Conservation (phyloP, 257 asterid species). For the Linderniella brevidens region DNA sequence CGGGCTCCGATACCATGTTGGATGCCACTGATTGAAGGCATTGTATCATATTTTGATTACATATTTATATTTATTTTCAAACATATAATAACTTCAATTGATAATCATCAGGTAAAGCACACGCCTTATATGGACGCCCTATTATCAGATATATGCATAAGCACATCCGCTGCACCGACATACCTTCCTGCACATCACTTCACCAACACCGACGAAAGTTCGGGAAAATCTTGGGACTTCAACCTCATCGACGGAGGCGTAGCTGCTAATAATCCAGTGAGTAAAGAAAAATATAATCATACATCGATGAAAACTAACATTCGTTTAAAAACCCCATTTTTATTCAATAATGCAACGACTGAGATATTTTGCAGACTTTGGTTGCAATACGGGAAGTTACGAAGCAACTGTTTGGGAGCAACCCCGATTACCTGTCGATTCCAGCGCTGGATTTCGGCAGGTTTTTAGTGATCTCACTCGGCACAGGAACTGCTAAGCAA, state of each 20-base stretch:
- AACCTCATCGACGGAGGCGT: constrained; percentile 54
- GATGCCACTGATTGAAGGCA: too few species aligned
- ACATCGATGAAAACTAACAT: too few species aligned
- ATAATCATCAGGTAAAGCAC: constrained; percentile 18
- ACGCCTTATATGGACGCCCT: constrained; percentile 21
- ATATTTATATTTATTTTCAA: background rate
- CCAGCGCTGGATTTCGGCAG: constrained; percentile 22
- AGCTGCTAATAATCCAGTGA: constrained; percentile 52
- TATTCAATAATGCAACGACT: background rate
- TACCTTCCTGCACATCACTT: constrained; percentile 39
- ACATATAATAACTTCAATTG: background rate
- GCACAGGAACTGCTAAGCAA: constrained; percentile 28
- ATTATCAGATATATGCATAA: constrained; percentile 44
- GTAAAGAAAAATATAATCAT: too few species aligned
- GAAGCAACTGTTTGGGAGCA: constrained; percentile 12
- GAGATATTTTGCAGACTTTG: constrained; percentile 18
- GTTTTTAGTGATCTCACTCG: constrained; percentile 32
- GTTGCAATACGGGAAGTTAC: constrained; percentile 34
- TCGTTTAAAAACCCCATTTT: too few species aligned
- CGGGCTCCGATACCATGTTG: too few species aligned
- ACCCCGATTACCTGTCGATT: constrained; percentile 21
- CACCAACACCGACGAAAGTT: constrained; percentile 14
- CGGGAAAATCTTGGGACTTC: constrained; percentile 31
- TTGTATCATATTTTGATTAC: too few species aligned
- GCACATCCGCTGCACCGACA: constrained; percentile 55